A percentile compares a stretch with the other conserved stretches of the same genome.
Evolutionary conservation across 345 rosid species (phyloP).

Genomic region (Garcia nutans): DNA sequence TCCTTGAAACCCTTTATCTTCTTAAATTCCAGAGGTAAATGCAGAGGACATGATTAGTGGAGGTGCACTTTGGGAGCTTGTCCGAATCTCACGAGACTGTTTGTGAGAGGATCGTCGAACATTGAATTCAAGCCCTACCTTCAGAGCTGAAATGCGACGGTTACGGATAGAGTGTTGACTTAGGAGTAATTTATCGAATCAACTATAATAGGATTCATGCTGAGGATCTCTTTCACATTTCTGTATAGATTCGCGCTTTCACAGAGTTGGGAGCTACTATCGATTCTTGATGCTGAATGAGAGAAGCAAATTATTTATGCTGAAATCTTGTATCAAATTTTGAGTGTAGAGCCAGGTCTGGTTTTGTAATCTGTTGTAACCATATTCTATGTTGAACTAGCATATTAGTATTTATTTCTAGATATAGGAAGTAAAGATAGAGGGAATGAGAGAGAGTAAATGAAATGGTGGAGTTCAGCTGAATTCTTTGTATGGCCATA

Average conservation of each 20-base stretch:
- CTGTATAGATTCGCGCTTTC: constrained; percentile 16
- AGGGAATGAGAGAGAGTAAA: background rate
- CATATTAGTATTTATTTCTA: background rate
- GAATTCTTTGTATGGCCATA: constrained; percentile 3
- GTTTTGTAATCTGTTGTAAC: background rate
- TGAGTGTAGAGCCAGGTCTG: constrained; percentile 14
- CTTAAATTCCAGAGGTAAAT: constrained; percentile 28
- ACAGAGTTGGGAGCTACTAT: background rate
- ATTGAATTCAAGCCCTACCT: constrained; percentile 30
- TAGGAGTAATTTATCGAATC: background rate
- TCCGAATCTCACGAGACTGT: constrained; percentile 35
- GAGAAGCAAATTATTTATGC: background rate
- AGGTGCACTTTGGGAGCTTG: constrained; percentile 40
- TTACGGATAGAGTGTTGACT: constrained; percentile 31
- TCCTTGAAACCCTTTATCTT: background rate
- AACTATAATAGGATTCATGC: background rate
- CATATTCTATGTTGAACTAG: background rate
- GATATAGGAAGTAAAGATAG: background rate
- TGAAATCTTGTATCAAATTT: constrained; percentile 11
- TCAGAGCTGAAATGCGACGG: constrained; percentile 34
- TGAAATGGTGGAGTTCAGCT: background rate
- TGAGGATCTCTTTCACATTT: too few species aligned
- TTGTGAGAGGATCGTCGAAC: constrained; percentile 32
- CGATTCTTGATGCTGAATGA: background rate
- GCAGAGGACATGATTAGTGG: constrained; percentile 38